A percentile compares a stretch with the other conserved stretches of the same genome.
Evolutionary conservation across 192 early-diverging fungal species (phyloP).

Genomic region (Cetraspora pellucida): DNA sequence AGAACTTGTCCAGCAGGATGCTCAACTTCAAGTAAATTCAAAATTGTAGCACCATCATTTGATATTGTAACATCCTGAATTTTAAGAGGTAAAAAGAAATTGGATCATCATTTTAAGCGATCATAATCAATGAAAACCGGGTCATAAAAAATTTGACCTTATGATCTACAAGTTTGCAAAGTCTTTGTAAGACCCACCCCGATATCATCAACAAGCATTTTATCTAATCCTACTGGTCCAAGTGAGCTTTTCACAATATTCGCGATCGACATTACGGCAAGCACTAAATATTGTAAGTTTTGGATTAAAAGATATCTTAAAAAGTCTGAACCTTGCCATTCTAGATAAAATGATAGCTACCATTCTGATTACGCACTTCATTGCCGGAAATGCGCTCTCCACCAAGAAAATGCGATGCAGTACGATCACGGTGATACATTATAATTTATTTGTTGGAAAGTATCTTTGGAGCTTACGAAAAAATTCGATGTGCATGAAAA

Average conservation of each 20-base stretch:
- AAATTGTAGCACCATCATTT: slow-evolving; percentile 99
- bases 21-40: slow-evolving; percentile 96
- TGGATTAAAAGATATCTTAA: slow-evolving; percentile 29
- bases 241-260: slow-evolving; percentile 99
- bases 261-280: slow-evolving; percentile 93
- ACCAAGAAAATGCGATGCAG: slow-evolving; percentile 72
- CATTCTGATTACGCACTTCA: slow-evolving; percentile 92
- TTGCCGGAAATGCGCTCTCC: slow-evolving; percentile 89
- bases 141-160: no score
- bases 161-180: no score
- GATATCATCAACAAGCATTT: slow-evolving; percentile 99
- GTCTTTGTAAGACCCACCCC: slow-evolving; percentile 66
- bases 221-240: slow-evolving; percentile 98
- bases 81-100: background rate
- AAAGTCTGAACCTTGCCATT: background rate
- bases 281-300: slow-evolving; percentile 60
- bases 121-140: no score
- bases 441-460: background rate
- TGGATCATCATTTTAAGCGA: background rate
- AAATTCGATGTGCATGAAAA: no score
- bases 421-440: slow-evolving; percentile 54
- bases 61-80: slow-evolving; percentile 97
- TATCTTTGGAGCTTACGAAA: no score
- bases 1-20: slow-evolving; percentile 96
- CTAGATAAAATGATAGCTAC: slow-evolving; percentile 35